These are phyloP conservation scores for Zymoseptoria passerinii DNA, from an alignment of 2,329 filamentous ascomycete genomes.

Conservation along the genomic window DNA sequence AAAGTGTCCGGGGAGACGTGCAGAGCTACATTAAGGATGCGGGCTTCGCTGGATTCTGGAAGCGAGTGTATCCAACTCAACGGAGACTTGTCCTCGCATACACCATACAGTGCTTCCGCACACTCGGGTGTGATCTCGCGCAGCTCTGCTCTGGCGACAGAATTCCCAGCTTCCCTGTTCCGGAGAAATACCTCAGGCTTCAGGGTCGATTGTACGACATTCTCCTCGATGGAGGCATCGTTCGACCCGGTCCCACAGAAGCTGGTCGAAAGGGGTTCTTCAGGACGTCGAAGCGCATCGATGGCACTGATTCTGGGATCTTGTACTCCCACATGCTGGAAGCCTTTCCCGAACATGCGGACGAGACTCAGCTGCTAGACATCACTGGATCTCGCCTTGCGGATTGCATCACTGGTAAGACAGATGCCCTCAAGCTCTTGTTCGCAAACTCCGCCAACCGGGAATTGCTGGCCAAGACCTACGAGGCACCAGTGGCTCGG, in stretches of 20 bases:
- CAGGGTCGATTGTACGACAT: constrained; percentile 2
- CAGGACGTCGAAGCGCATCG: background rate
- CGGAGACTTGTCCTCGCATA: constrained; percentile 4
- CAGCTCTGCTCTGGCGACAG: background rate
- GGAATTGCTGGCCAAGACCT: constrained; percentile 3
- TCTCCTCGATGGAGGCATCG: constrained; percentile 2
- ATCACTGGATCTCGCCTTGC: constrained; percentile 6
- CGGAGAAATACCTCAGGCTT: constrained; percentile 4
- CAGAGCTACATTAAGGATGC: background rate
- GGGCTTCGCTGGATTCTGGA: constrained; percentile 4
- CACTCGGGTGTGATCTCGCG: constrained; percentile 5
- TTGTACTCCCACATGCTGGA: constrained; percentile 3
- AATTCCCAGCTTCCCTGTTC: background rate
- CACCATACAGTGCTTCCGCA: constrained; percentile 5
- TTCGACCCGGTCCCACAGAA: background rate
- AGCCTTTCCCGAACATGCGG: constrained; percentile 5
- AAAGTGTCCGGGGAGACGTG: background rate
- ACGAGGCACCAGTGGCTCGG: constrained; percentile 6
- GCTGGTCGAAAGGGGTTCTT: background rate
- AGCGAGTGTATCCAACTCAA: constrained; percentile 3
- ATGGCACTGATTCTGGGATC: background rate
- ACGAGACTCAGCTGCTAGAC: constrained; percentile 4
- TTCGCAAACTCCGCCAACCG: constrained; percentile 2
- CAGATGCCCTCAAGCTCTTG: constrained; percentile 3
- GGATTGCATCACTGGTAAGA: constrained; percentile 2